These are phyloP conservation scores for Candida ponderosae DNA, from an alignment of 805 yeast genomes.

Conservation along the genomic window DNA sequence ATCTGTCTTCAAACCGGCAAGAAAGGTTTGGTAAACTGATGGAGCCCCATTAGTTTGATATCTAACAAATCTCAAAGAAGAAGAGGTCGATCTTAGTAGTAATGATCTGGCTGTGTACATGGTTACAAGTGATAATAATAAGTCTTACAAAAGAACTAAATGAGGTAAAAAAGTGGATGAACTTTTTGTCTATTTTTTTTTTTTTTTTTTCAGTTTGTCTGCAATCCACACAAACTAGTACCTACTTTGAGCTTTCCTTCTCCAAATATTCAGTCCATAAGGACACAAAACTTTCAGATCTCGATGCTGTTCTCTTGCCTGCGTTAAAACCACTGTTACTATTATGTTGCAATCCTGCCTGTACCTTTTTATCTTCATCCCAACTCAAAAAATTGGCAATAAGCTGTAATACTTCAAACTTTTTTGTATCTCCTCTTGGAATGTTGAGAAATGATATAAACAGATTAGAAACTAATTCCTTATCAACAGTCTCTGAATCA, in stretches of 20 bases:
- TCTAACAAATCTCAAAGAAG: constrained; percentile 12
- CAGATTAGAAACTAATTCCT: constrained; percentile 81
- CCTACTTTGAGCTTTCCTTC: constrained; percentile 47
- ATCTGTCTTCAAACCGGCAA: constrained; percentile 29
- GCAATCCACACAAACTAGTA: no score
- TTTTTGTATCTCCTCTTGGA: constrained; percentile 90
- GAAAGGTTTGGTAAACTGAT: constrained; percentile 26
- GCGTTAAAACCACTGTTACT: constrained; percentile 8
- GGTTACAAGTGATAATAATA: no score
- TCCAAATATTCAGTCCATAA: constrained; percentile 78
- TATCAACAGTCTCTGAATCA: constrained; percentile 72
- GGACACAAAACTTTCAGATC: constrained; percentile 55
- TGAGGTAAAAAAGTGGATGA: no score
- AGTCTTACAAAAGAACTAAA: no score
- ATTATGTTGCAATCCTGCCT: constrained; percentile 59
- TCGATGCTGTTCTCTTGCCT: constrained; percentile 20
- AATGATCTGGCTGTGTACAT: no score
- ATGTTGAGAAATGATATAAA: constrained; percentile 76
- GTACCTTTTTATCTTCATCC: constrained; percentile 73
- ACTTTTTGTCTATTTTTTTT: no score
- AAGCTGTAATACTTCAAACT: constrained; percentile 83
- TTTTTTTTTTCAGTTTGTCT: no score
- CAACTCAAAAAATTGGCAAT: constrained; percentile 79
- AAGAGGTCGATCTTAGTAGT: background rate
- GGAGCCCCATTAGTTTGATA: constrained; percentile 20